These are phyloP conservation scores for Quercus alba DNA, from an alignment of 306 rosid genomes.

Conservation along the genomic window DNA sequence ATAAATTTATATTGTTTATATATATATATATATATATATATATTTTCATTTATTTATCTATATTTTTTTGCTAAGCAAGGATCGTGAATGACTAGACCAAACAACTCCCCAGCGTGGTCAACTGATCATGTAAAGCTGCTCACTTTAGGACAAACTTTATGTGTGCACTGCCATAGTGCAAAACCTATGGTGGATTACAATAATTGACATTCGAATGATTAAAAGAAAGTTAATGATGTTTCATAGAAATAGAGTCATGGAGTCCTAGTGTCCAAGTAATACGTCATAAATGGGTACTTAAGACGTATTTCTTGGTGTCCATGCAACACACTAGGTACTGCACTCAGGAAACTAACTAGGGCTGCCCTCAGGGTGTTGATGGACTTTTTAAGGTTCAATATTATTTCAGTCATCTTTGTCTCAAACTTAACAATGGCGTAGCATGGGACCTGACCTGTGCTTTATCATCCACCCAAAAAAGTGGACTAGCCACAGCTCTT, in stretches of 20 bases:
- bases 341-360: constrained; percentile 29
- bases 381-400: constrained; percentile 27
- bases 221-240: not conserved
- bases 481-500: constrained; percentile 36
- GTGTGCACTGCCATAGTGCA: not conserved
- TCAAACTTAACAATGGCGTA: constrained; percentile 20
- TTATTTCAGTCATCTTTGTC: constrained; percentile 25
- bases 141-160: not conserved
- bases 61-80: too few species aligned
- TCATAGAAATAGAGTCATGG: not conserved
- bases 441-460: constrained; percentile 48
- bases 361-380: constrained; percentile 24
- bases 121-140: too few species aligned
- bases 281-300: not conserved
- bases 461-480: constrained; percentile 39
- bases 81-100: too few species aligned
- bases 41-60: too few species aligned
- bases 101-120: too few species aligned
- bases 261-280: not conserved
- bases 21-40: too few species aligned
- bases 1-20: too few species aligned
- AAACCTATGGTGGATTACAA: not conserved
- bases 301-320: constrained; percentile 6
- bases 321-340: constrained; percentile 21
- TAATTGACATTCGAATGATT: not conserved